Evolutionary conservation across 148 eudicot species (phyloP), one percentile per base, ranked within the genome.

Genomic region (Beta vulgaris): DNA sequence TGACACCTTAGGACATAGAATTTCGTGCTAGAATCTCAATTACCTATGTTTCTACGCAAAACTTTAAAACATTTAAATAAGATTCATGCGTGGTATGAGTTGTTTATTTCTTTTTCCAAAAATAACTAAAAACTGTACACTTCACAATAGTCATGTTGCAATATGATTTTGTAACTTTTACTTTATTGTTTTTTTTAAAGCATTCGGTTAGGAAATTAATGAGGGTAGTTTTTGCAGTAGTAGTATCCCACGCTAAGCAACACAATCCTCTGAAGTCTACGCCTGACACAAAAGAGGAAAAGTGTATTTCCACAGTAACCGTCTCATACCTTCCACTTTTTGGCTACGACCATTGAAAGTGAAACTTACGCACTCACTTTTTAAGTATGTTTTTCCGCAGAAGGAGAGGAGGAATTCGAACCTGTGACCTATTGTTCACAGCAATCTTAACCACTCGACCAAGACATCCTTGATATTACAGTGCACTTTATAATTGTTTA

Each of bases 291-390:
- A 63, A 63, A 44, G 40, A 55, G 16, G 46, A 36, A 70, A 75
- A 70, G 58, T 37, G 71, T n/a, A 73, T 29, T 19, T 60, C 4
- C 35, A 69, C 71, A 62, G 18, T 80, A 80, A 74, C 82, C 82
- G 75, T 51, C 78, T 60, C 63, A 36, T 74, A 80, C 69, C 75
- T 62, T 29, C 82, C 55, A 29, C 40, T 57, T 58, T 49, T 48
- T 13, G 37, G 67, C 43, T 79, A 69, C 78, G 26, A 34, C 31
- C 46, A 2, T 19, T 57, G 51, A 68, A 68, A 49, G 25, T 48
- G 48, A 35, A 31, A 43, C 68, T 0, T 60, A 64, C 31, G 59
- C 74, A 13, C 76, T 60, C 42, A 59, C 42, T 29, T 34, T n/a
- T n/a, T n/a, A n/a, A n/a, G n/a, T n/a, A n/a, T n/a, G n/a, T n/a